Evolutionary conservation across 805 yeast species (phyloP).

Genomic region (Yarrowia sp.): DNA sequence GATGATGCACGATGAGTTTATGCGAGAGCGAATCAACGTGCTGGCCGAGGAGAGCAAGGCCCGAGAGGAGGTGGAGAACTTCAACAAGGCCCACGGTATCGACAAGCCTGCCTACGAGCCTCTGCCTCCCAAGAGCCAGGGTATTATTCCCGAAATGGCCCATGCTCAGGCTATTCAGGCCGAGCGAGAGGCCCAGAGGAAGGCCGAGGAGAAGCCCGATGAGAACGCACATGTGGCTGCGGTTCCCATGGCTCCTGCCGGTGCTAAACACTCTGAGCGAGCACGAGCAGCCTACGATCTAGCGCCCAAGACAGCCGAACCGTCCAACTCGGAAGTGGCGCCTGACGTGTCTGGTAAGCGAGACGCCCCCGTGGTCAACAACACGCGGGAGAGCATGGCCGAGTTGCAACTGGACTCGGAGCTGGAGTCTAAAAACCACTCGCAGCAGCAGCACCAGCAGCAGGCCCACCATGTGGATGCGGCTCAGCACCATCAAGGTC

Average conservation of each 20-base stretch:
- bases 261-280: not conserved
- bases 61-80: conserved; percentile 13
- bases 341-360: conserved; percentile 17
- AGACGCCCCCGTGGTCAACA: conserved; percentile 3
- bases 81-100: conserved; percentile 31
- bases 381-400: conserved; percentile 7
- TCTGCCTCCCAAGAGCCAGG: conserved; percentile 19
- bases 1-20: conserved; percentile 32
- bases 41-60: conserved; percentile 26
- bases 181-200: not conserved
- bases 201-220: conserved; percentile 1
- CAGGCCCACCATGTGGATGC: not conserved
- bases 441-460: conserved; percentile 14
- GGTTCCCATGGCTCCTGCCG: not conserved
- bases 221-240: not conserved
- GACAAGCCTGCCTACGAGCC: conserved; percentile 15
- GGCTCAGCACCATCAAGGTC: too few relatives aligned
- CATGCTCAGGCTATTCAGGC: conserved; percentile 27
- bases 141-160: conserved; percentile 20
- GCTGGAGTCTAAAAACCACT: not conserved
- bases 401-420: not conserved
- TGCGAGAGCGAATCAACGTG: conserved; percentile 16
- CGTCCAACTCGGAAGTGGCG: conserved; percentile 6
- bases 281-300: not conserved
- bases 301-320: not conserved